phyloP scores from a whole-genome alignment of 2,329 filamentous ascomycete genomes.

The Mycosphaerella arachidis region DNA sequence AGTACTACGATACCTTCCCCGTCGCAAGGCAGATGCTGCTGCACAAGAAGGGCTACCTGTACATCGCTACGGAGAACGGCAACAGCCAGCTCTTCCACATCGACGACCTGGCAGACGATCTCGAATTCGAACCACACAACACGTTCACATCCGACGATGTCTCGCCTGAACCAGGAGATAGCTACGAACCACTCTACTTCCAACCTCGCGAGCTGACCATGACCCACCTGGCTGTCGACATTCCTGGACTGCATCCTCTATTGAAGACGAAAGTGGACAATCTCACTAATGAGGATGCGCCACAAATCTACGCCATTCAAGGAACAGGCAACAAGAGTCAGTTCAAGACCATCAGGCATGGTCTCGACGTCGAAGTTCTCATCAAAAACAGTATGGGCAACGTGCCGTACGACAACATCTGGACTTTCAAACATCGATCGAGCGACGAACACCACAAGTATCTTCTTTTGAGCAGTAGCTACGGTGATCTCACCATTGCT shows the following conservation, averaged over 20 bases:
- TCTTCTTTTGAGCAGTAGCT: conserved; percentile 66
- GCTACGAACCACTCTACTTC: conserved; percentile 79
- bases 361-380: conserved; percentile 77
- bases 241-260: conserved; percentile 79
- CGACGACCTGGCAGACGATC: conserved; percentile 92
- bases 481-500: conserved; percentile 64
- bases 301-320: conserved; percentile 91
- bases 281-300: conserved; percentile 83
- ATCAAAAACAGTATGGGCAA: conserved; percentile 28
- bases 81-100: conserved; percentile 97
- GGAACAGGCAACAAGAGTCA: conserved; percentile 84
- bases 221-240: conserved; percentile 48
- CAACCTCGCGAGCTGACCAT: conserved; percentile 69
- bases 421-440: conserved; percentile 84
- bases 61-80: conserved; percentile 85
- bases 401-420: conserved; percentile 54
- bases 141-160: conserved; percentile 47
- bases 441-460: conserved; percentile 87
- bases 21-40: conserved; percentile 84
- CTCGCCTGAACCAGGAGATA: conserved; percentile 66
- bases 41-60: conserved; percentile 91
- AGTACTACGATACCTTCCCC: conserved; percentile 96
- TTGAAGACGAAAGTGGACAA: conserved; percentile 91
- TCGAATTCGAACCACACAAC: conserved; percentile 68
- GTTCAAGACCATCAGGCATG: conserved; percentile 89